Percentiles rank a stretch among this genome's conserved stretches.
Evolutionary conservation across 2,329 filamentous ascomycete genomes (phyloP).

Genomic region (Ceratocystis papillata): DNA sequence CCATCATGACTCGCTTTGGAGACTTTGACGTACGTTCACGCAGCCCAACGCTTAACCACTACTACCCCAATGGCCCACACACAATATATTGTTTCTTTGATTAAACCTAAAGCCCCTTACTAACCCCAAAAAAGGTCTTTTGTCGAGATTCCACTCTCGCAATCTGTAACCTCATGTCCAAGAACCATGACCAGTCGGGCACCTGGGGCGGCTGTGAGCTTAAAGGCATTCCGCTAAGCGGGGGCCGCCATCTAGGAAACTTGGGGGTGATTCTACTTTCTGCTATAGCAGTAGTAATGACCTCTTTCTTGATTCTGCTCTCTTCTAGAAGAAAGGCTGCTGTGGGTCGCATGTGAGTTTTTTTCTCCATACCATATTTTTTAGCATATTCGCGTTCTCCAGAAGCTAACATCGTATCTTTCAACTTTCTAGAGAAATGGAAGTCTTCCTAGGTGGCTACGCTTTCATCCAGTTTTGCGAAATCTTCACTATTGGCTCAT

Average conservation of each 20-base stretch:
- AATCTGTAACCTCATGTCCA: constrained; percentile 67
- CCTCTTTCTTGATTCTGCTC: constrained; percentile 58
- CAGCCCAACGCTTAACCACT: neutral
- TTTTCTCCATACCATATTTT: neutral
- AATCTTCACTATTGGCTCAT: constrained; percentile 87
- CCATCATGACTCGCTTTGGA: constrained; percentile 42
- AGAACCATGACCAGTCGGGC: constrained; percentile 48
- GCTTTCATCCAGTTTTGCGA: constrained; percentile 86
- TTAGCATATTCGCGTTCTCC: constrained; percentile 21
- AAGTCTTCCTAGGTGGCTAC: constrained; percentile 79
- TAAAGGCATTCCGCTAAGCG: constrained; percentile 60
- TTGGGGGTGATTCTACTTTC: constrained; percentile 83
- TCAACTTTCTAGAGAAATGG: constrained; percentile 64
- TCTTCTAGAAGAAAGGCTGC: constrained; percentile 88
- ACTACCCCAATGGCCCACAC: neutral
- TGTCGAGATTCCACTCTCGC: constrained; percentile 75
- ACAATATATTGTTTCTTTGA: too few species aligned
- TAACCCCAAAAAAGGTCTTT: constrained; percentile 49
- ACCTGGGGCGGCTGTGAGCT: constrained; percentile 61
- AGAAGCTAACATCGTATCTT: neutral
- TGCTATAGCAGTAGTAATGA: constrained; percentile 60
- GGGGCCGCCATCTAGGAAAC: constrained; percentile 61
- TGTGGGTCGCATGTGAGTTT: constrained; percentile 71
- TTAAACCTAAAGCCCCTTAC: neutral
- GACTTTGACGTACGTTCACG: constrained; percentile 44